Conservation (phyloP, 225 moss, liverwort and hornwort genomes). For the Bryoerythrophyllum caledonicum region DNA sequence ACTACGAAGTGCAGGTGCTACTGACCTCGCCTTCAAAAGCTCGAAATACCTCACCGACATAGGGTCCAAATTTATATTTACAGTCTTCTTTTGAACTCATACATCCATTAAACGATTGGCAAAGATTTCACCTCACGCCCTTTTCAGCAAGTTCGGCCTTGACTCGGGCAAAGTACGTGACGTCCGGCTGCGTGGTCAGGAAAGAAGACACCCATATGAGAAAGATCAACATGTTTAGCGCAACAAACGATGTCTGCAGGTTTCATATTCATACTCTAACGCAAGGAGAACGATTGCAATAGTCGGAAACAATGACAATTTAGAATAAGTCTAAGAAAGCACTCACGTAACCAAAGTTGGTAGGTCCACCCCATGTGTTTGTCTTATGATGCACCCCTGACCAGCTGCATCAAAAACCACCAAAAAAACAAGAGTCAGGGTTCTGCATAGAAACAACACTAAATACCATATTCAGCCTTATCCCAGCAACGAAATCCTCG, state of each 20-base stretch:
- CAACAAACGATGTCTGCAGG: background rate
- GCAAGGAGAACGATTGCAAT: background rate
- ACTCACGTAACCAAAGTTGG: conserved; percentile 67
- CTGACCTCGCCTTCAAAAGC: conserved; percentile 6
- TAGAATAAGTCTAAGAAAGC: background rate
- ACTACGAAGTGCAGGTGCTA: conserved; percentile 1
- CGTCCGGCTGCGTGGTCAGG: conserved; percentile 51
- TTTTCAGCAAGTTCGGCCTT: conserved; percentile 59
- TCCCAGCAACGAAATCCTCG: background rate
- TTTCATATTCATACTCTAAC: background rate
- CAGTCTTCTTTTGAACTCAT: conserved; percentile 13
- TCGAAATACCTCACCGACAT: background rate
- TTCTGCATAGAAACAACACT: conserved; percentile 2
- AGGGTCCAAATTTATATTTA: conserved; percentile 20
- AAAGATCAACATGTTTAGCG: background rate
- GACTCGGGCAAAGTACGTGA: conserved; percentile 63
- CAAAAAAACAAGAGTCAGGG: background rate
- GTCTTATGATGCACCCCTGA: conserved; percentile 74
- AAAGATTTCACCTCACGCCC: conserved; percentile 40
- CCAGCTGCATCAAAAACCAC: conserved; percentile 45
- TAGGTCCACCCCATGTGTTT: conserved; percentile 57
- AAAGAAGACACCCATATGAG: background rate
- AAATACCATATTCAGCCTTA: background rate
- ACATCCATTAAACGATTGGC: background rate
- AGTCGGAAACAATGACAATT: background rate